Evolutionary conservation across 768 basidiomycete species (phyloP).

Genomic region (Naganishia vaughanmartiniae): DNA sequence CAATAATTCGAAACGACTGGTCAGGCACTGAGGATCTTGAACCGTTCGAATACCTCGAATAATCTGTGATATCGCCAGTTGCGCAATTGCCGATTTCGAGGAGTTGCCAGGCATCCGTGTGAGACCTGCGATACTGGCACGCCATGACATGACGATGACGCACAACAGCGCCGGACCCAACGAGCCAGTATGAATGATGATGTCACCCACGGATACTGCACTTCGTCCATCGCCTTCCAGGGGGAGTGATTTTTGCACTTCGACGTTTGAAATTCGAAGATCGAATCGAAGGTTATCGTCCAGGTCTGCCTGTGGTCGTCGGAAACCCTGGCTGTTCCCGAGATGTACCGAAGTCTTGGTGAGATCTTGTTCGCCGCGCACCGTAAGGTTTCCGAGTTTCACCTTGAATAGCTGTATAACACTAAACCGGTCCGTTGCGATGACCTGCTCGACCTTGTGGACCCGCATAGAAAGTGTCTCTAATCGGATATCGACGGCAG

Average conservation of each 20-base stretch:
- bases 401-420: neutral
- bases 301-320: slow-evolving; percentile 7
- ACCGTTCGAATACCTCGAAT: neutral
- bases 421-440: neutral
- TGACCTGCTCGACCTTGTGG: neutral
- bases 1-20: slow-evolving; percentile 14
- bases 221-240: neutral
- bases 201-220: too few relatives aligned
- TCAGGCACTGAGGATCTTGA: slow-evolving; percentile 14
- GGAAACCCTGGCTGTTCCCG: neutral
- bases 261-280: neutral
- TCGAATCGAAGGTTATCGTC: slow-evolving; percentile 18
- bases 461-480: neutral
- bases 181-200: neutral
- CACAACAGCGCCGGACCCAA: slow-evolving; percentile 3
- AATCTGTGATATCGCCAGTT: slow-evolving; percentile 9
- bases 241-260: neutral
- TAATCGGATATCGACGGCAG: neutral
- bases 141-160: slow-evolving; percentile 12
- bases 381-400: neutral
- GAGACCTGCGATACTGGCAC: neutral
- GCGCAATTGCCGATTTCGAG: neutral
- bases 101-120: neutral
- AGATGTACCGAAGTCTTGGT: slow-evolving; percentile 3
- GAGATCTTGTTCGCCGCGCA: slow-evolving; percentile 12